Conservation (phyloP, 768 basidiomycete genomes). For the Lentinus tigrinus region DNA sequence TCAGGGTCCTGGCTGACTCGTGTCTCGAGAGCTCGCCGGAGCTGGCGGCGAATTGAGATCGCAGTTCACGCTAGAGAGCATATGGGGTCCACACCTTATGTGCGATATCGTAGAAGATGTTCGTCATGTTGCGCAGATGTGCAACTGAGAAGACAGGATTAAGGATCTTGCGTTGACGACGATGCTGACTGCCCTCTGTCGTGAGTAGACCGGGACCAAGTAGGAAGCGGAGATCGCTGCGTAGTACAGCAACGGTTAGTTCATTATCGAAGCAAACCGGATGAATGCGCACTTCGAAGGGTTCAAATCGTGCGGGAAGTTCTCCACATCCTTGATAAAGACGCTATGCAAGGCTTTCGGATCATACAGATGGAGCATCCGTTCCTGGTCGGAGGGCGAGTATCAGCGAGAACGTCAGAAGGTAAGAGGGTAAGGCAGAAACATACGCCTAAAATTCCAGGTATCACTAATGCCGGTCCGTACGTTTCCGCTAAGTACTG, state of each 20-base stretch:
- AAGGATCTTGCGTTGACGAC: constrained; percentile 9
- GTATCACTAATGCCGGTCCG: constrained; percentile 43
- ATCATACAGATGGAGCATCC: constrained; percentile 47
- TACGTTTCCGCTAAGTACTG: constrained; percentile 23
- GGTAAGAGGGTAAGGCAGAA: not conserved
- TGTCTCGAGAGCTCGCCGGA: too few species aligned
- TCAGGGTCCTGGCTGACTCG: not conserved
- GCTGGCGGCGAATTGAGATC: too few species aligned
- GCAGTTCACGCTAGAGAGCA: too few species aligned
- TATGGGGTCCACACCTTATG: constrained; percentile 2
- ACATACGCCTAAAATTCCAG: constrained; percentile 47
- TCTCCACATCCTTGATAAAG: constrained; percentile 46
- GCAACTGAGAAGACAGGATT: constrained; percentile 13
- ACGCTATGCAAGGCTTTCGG: constrained; percentile 48
- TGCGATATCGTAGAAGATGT: constrained; percentile 3
- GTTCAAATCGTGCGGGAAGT: constrained; percentile 24
- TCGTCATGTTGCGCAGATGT: constrained; percentile 9
- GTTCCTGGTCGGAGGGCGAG: constrained; percentile 31
- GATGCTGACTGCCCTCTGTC: not conserved
- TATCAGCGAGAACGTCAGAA: not conserved
- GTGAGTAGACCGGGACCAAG: not conserved
- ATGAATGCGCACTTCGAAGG: not conserved
- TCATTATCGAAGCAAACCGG: too few species aligned
- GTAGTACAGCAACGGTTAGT: not conserved
- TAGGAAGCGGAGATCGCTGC: not conserved